Percentiles rank a stretch among this genome's conserved stretches.
Evolutionary conservation across 805 yeast species (phyloP).

Genomic region (Sugiyamaella chiloensis): DNA sequence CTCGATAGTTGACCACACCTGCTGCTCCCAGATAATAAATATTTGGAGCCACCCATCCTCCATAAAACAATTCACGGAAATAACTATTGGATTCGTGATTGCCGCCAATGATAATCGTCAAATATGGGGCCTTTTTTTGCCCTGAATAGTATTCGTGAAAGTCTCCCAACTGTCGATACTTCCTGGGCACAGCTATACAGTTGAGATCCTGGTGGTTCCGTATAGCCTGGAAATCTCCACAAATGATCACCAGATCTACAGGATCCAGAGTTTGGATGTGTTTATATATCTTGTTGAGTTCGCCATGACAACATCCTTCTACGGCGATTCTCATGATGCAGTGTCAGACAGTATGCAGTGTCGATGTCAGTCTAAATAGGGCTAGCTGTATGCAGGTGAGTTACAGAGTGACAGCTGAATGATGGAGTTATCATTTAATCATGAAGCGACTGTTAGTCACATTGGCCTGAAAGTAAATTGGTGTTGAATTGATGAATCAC

Average conservation of each 20-base stretch:
- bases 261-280: slow-evolving; percentile 27
- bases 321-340: slow-evolving; percentile 50
- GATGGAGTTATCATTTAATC: no score
- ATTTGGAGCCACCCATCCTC: slow-evolving; percentile 92
- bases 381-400: no score
- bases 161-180: slow-evolving; percentile 74
- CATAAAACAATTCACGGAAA: slow-evolving; percentile 65
- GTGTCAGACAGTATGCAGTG: neutral
- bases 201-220: slow-evolving; percentile 60
- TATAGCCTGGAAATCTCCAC: slow-evolving; percentile 91
- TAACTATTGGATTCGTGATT: slow-evolving; percentile 90
- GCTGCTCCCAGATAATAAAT: slow-evolving; percentile 81
- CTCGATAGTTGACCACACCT: slow-evolving; percentile 70
- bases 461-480: no score
- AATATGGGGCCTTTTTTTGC: slow-evolving; percentile 58
- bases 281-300: slow-evolving; percentile 56
- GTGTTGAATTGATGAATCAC: neutral
- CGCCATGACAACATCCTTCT: slow-evolving; percentile 92
- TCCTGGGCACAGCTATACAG: slow-evolving; percentile 74
- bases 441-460: no score
- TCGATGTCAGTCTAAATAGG: no score
- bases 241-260: slow-evolving; percentile 64
- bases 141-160: slow-evolving; percentile 72
- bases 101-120: slow-evolving; percentile 87
- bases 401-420: no score